Base-by-base conservation (phyloP, 1,284 basidiomycete species). In the Boletus sp. region DNA sequence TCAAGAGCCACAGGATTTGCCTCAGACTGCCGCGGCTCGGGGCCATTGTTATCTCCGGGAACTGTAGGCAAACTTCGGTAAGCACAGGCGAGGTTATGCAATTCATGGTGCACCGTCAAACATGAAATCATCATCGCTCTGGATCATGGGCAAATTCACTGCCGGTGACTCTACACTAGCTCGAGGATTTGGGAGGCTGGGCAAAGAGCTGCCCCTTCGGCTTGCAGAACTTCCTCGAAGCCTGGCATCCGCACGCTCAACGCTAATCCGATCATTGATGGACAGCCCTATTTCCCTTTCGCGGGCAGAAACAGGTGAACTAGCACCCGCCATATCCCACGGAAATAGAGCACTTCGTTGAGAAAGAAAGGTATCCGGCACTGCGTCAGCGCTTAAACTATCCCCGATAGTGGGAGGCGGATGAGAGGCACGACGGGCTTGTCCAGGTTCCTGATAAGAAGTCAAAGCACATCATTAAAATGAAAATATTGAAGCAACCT, bases 271-370 rank as follows among this genome's bases (percentile, higher is more conserved):
- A 50, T 78, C 76, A 54, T 72, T 76, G 30, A 69, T 70, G 27
- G 55, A 53, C 40, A 68, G 62, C 5, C 66, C 71, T 49, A 75
- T 69, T 5, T 61, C 69, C 22, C 61, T 70, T 23, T 60, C 72
- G 36, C 59, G 53, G 4, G 61, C 70, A 30, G 59, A 59, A 29
- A 61, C 71, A 4, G 84, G 85, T 10, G 83, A 84, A 51, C 76
- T 84, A 20, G 72, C 70, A 1, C 81, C 84, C 13, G 84, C 85
- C 62, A 89, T 76, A 57, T 90, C 87, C 88, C 88, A 91, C 5
- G 88, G 88, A 63, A 88, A 88, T 37, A 89, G 64, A 7, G 81
- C 78, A 56, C 78, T 85, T 29, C 76, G 73, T 58, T 88, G 85
- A 16, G 83, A 85, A 30, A 70, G 76, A 41, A 66, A 60, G 33